Evolutionary conservation across 495 filamentous ascomycete species (phyloP).

Genomic region (Staphylotrichum tortipilum): DNA sequence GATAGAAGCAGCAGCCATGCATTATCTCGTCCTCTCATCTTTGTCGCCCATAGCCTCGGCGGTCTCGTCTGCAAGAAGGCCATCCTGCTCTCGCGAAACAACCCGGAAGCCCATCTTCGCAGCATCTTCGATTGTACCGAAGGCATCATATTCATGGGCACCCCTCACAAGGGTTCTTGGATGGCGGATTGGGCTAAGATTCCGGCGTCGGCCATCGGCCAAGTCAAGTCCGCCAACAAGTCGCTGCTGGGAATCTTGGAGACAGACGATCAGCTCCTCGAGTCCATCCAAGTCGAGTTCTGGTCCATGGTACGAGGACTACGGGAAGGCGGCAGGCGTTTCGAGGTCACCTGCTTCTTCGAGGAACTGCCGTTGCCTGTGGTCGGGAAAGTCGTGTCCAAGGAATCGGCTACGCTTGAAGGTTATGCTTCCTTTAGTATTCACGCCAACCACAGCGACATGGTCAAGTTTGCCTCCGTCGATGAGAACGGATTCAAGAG

Average conservation of each 20-base stretch:
- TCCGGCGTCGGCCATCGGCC: constrained; percentile 3
- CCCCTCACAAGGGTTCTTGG: constrained; percentile 30
- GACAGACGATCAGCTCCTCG: constrained; percentile 15
- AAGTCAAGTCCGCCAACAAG: constrained; percentile 17
- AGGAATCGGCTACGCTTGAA: constrained; percentile 30
- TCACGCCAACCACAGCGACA: constrained; percentile 33
- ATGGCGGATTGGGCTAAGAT: constrained; percentile 22
- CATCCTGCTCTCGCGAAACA: constrained; percentile 12
- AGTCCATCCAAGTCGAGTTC: constrained; percentile 14
- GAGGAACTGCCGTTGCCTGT: constrained; percentile 20
- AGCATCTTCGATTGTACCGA: constrained; percentile 21
- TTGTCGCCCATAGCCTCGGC: constrained; percentile 29
- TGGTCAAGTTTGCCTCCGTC: constrained; percentile 28
- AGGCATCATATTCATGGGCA: constrained; percentile 37
- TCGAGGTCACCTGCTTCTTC: constrained; percentile 29
- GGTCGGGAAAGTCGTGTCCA: constrained; percentile 26
- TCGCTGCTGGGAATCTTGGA: constrained; percentile 12
- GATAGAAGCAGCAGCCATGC: constrained; percentile 1
- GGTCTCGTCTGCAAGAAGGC: constrained; percentile 36
- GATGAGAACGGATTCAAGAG: constrained; percentile 31
- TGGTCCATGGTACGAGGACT: constrained; percentile 23
- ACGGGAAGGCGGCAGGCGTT: constrained; percentile 3
- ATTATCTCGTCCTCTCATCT: constrained; percentile 18
- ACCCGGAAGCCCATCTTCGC: constrained; percentile 19
- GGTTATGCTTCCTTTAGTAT: constrained; percentile 24